Percentiles rank a stretch among this genome's conserved stretches.
Conservation (phyloP, 129 eudicot genomes). For the Flaveria sonorensis region DNA sequence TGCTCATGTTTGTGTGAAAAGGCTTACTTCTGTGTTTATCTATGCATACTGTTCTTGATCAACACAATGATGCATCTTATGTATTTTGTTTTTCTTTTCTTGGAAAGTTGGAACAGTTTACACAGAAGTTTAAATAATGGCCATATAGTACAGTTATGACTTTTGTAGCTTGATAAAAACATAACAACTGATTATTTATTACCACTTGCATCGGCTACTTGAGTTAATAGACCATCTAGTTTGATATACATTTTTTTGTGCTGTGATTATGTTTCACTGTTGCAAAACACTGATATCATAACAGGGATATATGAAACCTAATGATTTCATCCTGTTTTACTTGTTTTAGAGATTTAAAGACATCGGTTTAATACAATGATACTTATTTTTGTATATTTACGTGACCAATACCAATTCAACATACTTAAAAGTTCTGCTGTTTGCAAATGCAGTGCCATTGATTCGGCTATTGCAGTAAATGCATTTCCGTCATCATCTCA, state of each 20-base stretch:
- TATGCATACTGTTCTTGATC: not conserved
- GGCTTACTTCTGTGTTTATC: slow-evolving; percentile 1
- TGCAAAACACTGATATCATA: not conserved
- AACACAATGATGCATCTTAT: not conserved
- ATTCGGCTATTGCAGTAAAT: slow-evolving; percentile 42
- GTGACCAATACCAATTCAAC: not conserved
- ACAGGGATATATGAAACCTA: slow-evolving; percentile 3
- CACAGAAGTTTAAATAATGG: not conserved
- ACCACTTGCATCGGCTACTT: not conserved
- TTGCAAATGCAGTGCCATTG: slow-evolving; percentile 37
- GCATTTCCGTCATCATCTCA: slow-evolving; percentile 42
- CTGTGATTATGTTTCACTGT: slow-evolving; percentile 1
- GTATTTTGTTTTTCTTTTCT: slow-evolving; percentile 3
- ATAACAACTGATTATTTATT: not conserved
- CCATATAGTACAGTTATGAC: not conserved
- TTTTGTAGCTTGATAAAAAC: slow-evolving; percentile 8
- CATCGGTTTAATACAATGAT: slow-evolving; percentile 4
- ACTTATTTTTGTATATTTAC: not conserved
- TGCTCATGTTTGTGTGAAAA: not conserved
- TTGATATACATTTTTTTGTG: not conserved
- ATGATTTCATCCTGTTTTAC: not conserved
- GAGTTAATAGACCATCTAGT: not conserved
- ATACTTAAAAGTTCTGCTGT: slow-evolving; percentile 15
- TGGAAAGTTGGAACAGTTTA: not conserved
- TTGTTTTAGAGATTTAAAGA: slow-evolving; percentile 9